Percentiles rank a stretch among this genome's conserved stretches.
Conservation (phyloP, 352 stramenopile genomes). For the Discostella stelligera region DNA sequence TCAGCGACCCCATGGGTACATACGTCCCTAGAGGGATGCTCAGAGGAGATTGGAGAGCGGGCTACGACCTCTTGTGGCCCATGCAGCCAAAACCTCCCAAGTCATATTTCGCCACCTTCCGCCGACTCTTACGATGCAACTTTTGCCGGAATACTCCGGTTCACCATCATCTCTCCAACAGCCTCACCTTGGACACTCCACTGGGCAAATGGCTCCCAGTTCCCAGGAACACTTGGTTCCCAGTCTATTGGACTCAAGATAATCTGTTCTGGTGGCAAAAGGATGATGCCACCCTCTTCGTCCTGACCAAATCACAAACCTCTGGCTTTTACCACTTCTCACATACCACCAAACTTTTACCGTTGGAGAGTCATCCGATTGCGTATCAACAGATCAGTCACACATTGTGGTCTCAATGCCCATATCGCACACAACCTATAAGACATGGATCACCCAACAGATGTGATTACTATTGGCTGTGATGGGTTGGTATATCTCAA, state of each 20-base stretch:
- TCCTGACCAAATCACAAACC: too few relatives aligned
- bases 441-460: too few relatives aligned
- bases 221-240: background rate
- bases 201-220: background rate
- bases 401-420: too few relatives aligned
- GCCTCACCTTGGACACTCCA: background rate
- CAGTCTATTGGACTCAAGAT: background rate
- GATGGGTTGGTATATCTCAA: too few relatives aligned
- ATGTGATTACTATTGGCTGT: too few relatives aligned
- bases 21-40: background rate
- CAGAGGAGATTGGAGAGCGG: slow-evolving; percentile 1
- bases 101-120: background rate
- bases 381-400: too few relatives aligned
- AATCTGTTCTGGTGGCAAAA: too few relatives aligned
- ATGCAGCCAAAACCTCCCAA: background rate
- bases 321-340: too few relatives aligned
- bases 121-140: background rate
- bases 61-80: background rate
- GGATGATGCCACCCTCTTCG: too few relatives aligned
- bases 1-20: background rate
- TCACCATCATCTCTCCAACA: background rate
- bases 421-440: too few relatives aligned
- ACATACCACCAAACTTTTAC: too few relatives aligned
- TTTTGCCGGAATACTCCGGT: background rate
- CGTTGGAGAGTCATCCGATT: too few relatives aligned